phyloP scores from a whole-genome alignment of 805 yeast species.

The Dipodascopsis uninucleata region DNA sequence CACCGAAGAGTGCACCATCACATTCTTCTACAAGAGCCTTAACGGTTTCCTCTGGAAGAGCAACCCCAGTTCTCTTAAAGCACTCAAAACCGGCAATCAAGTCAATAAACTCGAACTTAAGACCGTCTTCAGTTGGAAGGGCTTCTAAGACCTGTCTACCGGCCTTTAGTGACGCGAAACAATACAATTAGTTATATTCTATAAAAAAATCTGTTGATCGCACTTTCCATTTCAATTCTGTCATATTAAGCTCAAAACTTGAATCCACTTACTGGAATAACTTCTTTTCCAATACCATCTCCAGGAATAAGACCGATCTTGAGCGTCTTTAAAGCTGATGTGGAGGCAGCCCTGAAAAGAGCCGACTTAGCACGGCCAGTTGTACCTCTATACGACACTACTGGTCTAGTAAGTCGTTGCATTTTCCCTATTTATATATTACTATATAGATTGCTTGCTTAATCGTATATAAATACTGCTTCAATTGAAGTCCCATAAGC shows the following conservation, averaged over 20 bases:
- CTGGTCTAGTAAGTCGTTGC: too few relatives aligned
- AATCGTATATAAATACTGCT: too few relatives aligned
- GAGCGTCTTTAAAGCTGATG: constrained; percentile 15
- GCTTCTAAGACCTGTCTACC: constrained; percentile 84
- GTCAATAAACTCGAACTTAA: constrained; percentile 80
- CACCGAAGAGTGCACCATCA: constrained; percentile 97
- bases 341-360: neutral
- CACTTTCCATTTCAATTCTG: neutral
- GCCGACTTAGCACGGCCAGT: too few relatives aligned
- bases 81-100: constrained; percentile 93
- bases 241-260: neutral
- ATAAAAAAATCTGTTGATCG: neutral
- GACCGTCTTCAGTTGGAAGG: constrained; percentile 68
- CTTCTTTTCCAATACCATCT: constrained; percentile 97
- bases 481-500: too few relatives aligned
- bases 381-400: too few relatives aligned
- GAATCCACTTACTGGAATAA: constrained; percentile 62
- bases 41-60: constrained; percentile 91
- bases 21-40: constrained; percentile 70
- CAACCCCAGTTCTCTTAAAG: constrained; percentile 91
- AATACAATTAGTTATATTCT: neutral
- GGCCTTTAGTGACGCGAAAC: constrained; percentile 39
- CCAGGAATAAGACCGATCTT: constrained; percentile 79
- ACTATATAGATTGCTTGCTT: too few relatives aligned
- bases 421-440: too few relatives aligned